These are phyloP conservation scores for Termitomyces sp. DNA, from an alignment of 768 basidiomycete genomes.

Conservation along the genomic window DNA sequence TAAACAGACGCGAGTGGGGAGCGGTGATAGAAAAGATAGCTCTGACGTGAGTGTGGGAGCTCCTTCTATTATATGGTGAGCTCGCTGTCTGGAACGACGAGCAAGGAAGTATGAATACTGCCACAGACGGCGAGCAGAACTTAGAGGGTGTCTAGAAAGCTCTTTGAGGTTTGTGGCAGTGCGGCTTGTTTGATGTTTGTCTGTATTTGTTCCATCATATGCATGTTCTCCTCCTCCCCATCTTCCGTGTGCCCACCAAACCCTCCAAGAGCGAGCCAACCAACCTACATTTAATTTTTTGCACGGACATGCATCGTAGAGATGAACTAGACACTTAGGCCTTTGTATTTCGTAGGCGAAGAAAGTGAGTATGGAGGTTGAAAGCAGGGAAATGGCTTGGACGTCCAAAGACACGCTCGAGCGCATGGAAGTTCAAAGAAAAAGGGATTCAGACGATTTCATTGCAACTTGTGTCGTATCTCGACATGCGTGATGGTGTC, in stretches of 20 bases:
- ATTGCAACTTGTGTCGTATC: constrained; percentile 3
- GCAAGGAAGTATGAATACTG: neutral
- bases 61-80: neutral
- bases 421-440: constrained; percentile 13
- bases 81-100: constrained; percentile 6
- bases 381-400: neutral
- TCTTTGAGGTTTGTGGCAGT: constrained; percentile 12
- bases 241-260: constrained; percentile 9
- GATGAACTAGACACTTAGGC: neutral
- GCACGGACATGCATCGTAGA: neutral
- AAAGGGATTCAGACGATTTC: constrained; percentile 4
- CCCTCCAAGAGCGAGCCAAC: neutral
- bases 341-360: neutral
- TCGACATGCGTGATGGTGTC: constrained; percentile 8
- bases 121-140: constrained; percentile 7
- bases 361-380: neutral
- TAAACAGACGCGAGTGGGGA: neutral
- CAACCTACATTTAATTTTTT: neutral
- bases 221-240: constrained; percentile 13
- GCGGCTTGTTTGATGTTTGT: constrained; percentile 16
- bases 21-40: neutral
- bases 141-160: constrained; percentile 11
- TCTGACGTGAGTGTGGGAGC: neutral
- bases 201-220: constrained; percentile 7
- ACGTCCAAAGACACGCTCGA: neutral